Evolutionary conservation across 352 stramenopile species (phyloP), one percentile per base, ranked within the genome.

Genomic region (Globisporangium middletonii): DNA sequence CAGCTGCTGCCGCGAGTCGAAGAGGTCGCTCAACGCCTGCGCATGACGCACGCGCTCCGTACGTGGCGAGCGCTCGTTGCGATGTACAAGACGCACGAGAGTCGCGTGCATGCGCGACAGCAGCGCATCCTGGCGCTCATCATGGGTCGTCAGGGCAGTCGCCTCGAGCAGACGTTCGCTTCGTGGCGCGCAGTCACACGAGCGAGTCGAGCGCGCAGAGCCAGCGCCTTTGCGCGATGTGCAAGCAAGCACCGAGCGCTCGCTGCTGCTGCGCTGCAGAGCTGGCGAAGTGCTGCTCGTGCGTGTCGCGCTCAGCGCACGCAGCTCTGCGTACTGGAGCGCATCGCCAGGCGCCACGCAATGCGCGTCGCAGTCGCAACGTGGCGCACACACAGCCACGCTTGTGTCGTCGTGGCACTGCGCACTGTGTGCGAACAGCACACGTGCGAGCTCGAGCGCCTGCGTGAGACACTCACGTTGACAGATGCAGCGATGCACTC

Each of bases 101-200:
- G 43, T 9, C n/a, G 4, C 6, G 19, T 28, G 3, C 43, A 13
- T 3, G 60, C 77, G 28, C 72, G 59, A 43, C 66, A 80, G 37
- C 65, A 62, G 42, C 67, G 64, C 28, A 50, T 84, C 19, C 43
- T 75, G 47, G 61, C 64, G 48, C 72, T 81, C 15, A 50, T 83
- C 44, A 62, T 76, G 60, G 56, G 42, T 2, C 77, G 59, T 43
- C 48, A 75, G 38, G 53, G 65, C 54, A 60, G 53, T 38, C 41
- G n/a, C 0, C 35, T 79, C 6, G 38, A 67, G 26, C 63, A 62
- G 26, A 67, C 50, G 27, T 78, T 87, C 44, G 23, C 45, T 8
- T 57, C 55, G 0, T 85, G 70, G 74, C 67, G 68, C 52, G n/a
- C 65, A 13, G 7, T 59, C 13, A 33, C 44, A 7, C 26, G n/a